Evolutionary conservation across 1,139 yeast genomes (phyloP), one percentile per base, ranked within the genome.

Genomic region (Blastobotrys elegans): DNA sequence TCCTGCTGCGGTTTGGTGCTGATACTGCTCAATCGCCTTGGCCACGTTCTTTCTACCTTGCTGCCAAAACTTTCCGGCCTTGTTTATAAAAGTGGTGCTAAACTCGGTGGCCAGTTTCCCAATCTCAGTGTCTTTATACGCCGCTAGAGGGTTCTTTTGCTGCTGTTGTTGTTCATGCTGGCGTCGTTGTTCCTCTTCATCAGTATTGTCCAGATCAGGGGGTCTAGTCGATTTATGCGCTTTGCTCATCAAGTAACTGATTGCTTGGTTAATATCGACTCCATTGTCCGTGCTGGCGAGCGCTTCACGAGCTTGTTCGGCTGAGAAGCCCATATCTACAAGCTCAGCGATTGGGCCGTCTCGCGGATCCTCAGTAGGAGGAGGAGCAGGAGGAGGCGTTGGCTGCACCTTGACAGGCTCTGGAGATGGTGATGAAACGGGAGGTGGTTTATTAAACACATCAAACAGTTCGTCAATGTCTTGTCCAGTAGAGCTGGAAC

Each of bases 261-360:
- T 84, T 34, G 95, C 90, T 34, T 71, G 74, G 54, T 82, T 79
- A 11, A 85, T 70, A 56, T 84, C 78, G 24, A 73, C 57, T 0
- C 90, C 92, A n/a, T 70, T 66, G 20, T 68, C 64, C 0, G 80
- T 73, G 41, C 67, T 61, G 17, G 69, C 71, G 37, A 87, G 71
- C 0, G 95, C 95, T 7, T 70, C 68, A 37, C 72, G 75, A 3
- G 94, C 80, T 45, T 74, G 78, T 1, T 79, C 82, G 1, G 76
- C 68, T 0, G 82, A 67, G 58, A 87, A 87, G 1, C 96, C 95
- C 77, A 87, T 86, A 53, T 87, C 95, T 1, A 86, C 66, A 46
- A 87, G 69, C 56, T 81, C 86, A 0, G 92, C 92, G 22, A 86
- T 63, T 2, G 80, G 71, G 20, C 71, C 72, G 58, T 84, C 94